Base-by-base conservation (phyloP, 108 stramenopile genomes). In the Nitzschia sp. region DNA sequence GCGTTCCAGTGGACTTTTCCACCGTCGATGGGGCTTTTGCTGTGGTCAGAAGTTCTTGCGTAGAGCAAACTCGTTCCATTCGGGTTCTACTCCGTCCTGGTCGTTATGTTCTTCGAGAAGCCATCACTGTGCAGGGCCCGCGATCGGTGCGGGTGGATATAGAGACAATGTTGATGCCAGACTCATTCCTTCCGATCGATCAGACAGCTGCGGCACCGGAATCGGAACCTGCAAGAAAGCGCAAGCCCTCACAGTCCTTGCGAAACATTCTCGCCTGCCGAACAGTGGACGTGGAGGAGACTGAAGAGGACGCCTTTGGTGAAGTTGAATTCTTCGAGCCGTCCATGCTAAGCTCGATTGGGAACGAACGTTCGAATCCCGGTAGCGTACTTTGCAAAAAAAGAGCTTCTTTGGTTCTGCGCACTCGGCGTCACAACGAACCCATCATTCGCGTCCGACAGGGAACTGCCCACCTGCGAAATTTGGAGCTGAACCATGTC, bases 1-100 rank as follows among this genome's bases (percentile, higher is more conserved):
- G 85, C 52, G 83, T 92, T 25, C 91, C 91, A 9, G 56, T 86
- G 38, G 91, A 92, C 54, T 92, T 77, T 66, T 64, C 85, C n/a
- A 76, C 83, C 21, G 70, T 92, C 45, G 58, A 65, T 29, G 46
- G 60, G 22, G 91, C 88, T 26, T 61, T 89, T 46, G 69, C 29
- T 11, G 19, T 56, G 28, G 73, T 55, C 0, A 33, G 25, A 32
- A 36, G 31, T 15, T 30, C 44, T 31, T 0, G 33, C n/a, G 25
- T 32, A 1, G 31, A 21, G 19, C 53, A 57, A 50, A 48, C 54
- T 19, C 38, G 34, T 1, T 26, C 62, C 27, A 53, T 69, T 15
- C 75, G 75, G 3, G 76, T 90, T 29, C 64, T 85, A 9, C 67
- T 92, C 15, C 76, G 84, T 13, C 91, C 91, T 15, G 85, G 83